Base-by-base conservation (phyloP, 306 rosid species). In the Cercis canadensis region DNA sequence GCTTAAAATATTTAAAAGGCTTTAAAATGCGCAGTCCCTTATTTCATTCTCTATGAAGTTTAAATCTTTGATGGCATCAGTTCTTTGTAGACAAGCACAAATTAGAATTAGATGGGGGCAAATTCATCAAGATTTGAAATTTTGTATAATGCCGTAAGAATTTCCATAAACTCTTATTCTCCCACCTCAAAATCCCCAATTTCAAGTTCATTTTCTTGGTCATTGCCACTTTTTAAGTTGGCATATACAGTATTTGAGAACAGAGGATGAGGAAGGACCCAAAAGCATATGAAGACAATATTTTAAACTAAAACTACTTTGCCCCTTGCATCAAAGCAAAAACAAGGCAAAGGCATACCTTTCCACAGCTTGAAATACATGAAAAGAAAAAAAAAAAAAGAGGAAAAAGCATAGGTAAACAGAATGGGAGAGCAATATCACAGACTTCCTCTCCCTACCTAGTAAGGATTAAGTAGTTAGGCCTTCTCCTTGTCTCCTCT, bases 371-470 rank as follows among this genome's bases (percentile, higher is more conserved):
- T 56, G 78, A 72, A 83, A 67, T 77, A 78, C 82, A 78, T 69
- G 29, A 50, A 21, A 52, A 70, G 7, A 16, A 73, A 17, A 55
- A 63, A 19, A 16, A 57, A 29, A 47, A 68, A 11, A 13, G 65
- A 4, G 57, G 15, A 14, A 2, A 21, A 29, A 32, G 41, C 18
- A 73, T 55, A 57, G 62, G 45, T 40, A 78, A 83, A 65, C 62
- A 70, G 53, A 71, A 16, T 19, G 66, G 82, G 75, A 75, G 81
- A 70, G 81, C 56, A 61, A 74, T 81, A 75, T 72, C 84, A 77
- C 72, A 78, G 51, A 80, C 33, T 49, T 36, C 50, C 86, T 70
- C 72, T 75, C 81, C 81, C 86, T 36, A 51, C 56, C 76, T 45
- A 69, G 55, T 51, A 65, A 69, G 54, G 71, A 64, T 46, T 24